Conservation (phyloP, 2,329 filamentous ascomycete species). For the Ramularia collo-cygni region DNA sequence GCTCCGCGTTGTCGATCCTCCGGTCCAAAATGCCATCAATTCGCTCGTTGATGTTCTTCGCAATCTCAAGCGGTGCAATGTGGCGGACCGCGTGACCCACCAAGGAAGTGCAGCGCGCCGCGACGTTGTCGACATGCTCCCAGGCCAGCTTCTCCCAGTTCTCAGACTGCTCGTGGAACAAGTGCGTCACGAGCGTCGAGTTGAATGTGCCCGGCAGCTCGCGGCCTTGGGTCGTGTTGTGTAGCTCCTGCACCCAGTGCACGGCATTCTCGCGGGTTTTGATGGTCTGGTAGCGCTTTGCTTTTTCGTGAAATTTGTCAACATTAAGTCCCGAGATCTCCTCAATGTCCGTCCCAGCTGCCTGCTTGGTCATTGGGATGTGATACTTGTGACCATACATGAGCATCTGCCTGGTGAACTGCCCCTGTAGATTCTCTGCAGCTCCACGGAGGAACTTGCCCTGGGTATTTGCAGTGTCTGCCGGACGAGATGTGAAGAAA, state of each 20-base stretch:
- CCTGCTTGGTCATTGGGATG: conserved; percentile 13
- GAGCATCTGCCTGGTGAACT: conserved; percentile 43
- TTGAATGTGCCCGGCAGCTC: conserved; percentile 59
- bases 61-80: conserved; percentile 36
- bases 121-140: conserved; percentile 33
- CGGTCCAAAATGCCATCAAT: conserved; percentile 38
- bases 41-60: conserved; percentile 32
- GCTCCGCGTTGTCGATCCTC: conserved; percentile 31
- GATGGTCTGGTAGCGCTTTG: conserved; percentile 13
- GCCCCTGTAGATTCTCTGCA: conserved; percentile 44
- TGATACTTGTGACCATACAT: conserved; percentile 38
- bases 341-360: conserved; percentile 14
- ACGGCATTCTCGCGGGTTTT: conserved; percentile 35
- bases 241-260: conserved; percentile 53
- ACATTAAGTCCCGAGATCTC: conserved; percentile 14
- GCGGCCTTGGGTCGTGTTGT: conserved; percentile 43
- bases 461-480: conserved; percentile 18
- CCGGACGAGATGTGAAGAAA: conserved; percentile 42
- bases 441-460: conserved; percentile 47
- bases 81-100: conserved; percentile 30
- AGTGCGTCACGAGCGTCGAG: conserved; percentile 49
- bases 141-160: conserved; percentile 45
- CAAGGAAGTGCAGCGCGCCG: conserved; percentile 30
- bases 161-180: conserved; percentile 54
- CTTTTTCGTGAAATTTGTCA: conserved; percentile 7